Evolutionary conservation across 345 rosid species (phyloP).

Genomic region (Eucalyptus pumila): DNA sequence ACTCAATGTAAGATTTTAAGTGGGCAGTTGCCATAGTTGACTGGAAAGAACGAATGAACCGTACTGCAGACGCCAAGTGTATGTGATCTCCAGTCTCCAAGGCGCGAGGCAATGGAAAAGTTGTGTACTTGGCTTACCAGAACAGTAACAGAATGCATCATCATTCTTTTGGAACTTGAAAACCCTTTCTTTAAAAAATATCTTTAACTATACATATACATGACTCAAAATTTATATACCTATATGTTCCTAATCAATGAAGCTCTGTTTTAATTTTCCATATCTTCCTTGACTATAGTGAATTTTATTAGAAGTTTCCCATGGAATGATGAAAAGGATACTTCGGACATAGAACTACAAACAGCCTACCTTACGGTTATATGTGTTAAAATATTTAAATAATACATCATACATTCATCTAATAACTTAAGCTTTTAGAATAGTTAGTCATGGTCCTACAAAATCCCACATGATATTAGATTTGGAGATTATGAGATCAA

Average conservation of each 20-base stretch:
- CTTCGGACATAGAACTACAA: not conserved
- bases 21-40: not conserved
- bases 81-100: not conserved
- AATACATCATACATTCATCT: no score
- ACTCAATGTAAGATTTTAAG: not conserved
- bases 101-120: not conserved
- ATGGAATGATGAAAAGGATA: not conserved
- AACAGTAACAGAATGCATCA: not conserved
- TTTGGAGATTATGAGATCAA: no score
- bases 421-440: no score
- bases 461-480: no score
- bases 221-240: not conserved
- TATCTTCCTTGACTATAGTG: not conserved
- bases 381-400: not conserved
- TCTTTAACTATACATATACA: not conserved
- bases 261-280: not conserved
- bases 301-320: not conserved
- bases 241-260: not conserved
- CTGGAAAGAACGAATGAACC: not conserved
- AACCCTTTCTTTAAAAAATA: no score
- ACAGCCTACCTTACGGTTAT: not conserved
- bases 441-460: rapidly evolving
- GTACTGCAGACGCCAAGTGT: not conserved
- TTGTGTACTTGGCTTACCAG: not conserved
- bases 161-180: not conserved